These are phyloP conservation scores for Rhodocollybia butyracea DNA, from an alignment of 768 basidiomycete species.

Conservation along the genomic window DNA sequence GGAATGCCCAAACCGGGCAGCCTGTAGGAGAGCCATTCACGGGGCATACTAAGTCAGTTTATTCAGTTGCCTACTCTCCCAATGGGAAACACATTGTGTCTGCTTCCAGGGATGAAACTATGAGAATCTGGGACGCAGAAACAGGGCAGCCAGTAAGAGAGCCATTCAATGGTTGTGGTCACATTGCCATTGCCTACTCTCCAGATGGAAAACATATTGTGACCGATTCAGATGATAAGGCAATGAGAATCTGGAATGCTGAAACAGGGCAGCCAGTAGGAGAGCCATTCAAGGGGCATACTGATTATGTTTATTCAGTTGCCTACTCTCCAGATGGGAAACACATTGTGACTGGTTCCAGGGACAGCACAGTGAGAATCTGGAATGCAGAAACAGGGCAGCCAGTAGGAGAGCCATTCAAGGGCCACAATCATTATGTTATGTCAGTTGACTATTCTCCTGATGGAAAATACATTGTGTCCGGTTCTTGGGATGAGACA, in stretches of 20 bases:
- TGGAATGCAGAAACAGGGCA: no score
- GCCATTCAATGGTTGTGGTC: background rate
- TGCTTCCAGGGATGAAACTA: background rate
- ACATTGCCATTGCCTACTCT: background rate
- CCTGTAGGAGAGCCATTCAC: background rate
- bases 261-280: no score
- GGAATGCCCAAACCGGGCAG: background rate
- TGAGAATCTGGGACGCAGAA: background rate
- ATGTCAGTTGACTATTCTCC: background rate
- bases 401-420: no score
- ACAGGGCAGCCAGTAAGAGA: background rate
- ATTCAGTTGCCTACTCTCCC: background rate
- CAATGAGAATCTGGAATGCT: no score
- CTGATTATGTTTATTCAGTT: no score
- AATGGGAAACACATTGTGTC: background rate
- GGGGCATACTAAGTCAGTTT: background rate
- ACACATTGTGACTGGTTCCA: no score
- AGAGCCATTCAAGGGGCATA: no score
- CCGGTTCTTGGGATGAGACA: background rate
- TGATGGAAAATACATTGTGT: background rate
- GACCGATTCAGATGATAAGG: no score
- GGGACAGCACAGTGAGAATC: no score
- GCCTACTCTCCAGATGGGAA: no score
- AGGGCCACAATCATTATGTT: background rate
- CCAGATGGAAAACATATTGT: no score